Evolutionary conservation across 306 rosid genomes (phyloP).

Genomic region (Alnus rubra): DNA sequence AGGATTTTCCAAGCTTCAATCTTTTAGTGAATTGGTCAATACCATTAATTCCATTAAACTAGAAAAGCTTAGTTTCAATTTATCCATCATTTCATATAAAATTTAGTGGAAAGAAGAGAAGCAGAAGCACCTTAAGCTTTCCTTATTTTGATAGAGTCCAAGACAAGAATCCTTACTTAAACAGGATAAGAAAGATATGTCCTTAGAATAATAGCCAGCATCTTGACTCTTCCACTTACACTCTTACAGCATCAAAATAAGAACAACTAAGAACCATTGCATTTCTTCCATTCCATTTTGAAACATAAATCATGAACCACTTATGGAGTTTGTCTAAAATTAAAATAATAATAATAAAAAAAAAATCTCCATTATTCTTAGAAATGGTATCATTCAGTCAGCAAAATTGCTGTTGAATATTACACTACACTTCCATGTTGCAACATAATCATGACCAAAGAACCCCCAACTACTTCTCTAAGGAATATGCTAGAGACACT

Average conservation of each 20-base stretch:
- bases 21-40: neutral
- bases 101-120: neutral
- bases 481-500: no score
- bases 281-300: neutral
- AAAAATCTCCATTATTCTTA: neutral
- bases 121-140: neutral
- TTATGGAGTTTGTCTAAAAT: neutral
- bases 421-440: neutral
- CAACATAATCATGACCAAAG: neutral
- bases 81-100: neutral
- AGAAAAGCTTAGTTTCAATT: neutral
- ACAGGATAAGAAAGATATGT: neutral
- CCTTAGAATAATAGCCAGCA: neutral
- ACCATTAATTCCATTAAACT: neutral
- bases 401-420: constrained; percentile 1
- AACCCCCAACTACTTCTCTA: neutral
- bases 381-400: neutral
- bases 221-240: constrained; percentile 6
- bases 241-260: neutral
- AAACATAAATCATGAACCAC: neutral
- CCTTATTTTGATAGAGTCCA: neutral
- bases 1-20: neutral
- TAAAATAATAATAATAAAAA: neutral
- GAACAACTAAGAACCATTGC: neutral
- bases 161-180: neutral